phyloP scores from a whole-genome alignment of 768 basidiomycete genomes.

The Lactarius quietus region DNA sequence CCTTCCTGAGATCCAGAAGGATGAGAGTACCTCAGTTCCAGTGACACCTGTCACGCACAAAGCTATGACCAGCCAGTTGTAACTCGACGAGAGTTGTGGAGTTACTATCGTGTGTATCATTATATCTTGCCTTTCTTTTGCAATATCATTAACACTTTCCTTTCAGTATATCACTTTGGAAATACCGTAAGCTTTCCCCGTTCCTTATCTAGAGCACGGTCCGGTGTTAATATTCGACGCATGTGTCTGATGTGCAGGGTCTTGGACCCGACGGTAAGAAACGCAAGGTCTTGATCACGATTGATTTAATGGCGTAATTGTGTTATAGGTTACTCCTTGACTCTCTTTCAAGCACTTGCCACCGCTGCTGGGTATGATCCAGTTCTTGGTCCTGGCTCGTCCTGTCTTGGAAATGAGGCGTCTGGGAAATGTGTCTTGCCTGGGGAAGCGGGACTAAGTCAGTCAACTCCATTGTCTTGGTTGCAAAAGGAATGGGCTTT shows the following conservation, averaged over 20 bases:
- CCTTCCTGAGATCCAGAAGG: neutral
- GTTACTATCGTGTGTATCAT: slow-evolving; percentile 59
- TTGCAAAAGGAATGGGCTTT: slow-evolving; percentile 73
- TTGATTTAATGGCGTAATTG: neutral
- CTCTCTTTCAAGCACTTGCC: slow-evolving; percentile 67
- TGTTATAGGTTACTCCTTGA: slow-evolving; percentile 53
- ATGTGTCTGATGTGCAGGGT: slow-evolving; percentile 41
- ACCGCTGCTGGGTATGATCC: slow-evolving; percentile 71
- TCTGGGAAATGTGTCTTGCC: slow-evolving; percentile 72
- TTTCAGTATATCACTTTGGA: slow-evolving; percentile 75
- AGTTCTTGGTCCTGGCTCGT: slow-evolving; percentile 59
- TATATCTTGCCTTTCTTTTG: slow-evolving; percentile 38
- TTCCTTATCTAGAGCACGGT: slow-evolving; percentile 2
- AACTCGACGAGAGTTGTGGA: slow-evolving; percentile 71
- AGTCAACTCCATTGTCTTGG: slow-evolving; percentile 67
- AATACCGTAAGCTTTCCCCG: slow-evolving; percentile 50
- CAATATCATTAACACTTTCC: slow-evolving; percentile 2
- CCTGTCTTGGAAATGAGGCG: slow-evolving; percentile 50
- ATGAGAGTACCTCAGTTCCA: neutral
- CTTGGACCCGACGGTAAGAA: slow-evolving; percentile 49
- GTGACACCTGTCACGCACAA: slow-evolving; percentile 26
- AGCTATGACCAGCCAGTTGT: slow-evolving; percentile 56
- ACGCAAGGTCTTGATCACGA: neutral
- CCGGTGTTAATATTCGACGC: slow-evolving; percentile 23
- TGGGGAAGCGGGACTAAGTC: slow-evolving; percentile 70